Evolutionary conservation across 108 stramenopile genomes (phyloP), one percentile per base, ranked within the genome.

Genomic region (Hondaea fermentalgiana): DNA sequence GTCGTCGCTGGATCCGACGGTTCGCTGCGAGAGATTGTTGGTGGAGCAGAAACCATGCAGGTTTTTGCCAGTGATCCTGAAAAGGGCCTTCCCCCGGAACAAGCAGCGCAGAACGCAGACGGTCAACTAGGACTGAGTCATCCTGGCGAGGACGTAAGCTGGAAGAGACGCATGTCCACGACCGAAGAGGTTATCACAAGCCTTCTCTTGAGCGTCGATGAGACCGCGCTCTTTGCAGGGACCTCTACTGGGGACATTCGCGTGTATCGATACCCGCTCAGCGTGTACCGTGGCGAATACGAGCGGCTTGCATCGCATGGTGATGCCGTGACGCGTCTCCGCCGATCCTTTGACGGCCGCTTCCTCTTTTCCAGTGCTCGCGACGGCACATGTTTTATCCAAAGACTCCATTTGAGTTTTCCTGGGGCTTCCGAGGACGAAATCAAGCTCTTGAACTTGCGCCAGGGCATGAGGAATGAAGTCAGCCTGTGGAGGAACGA

Each of bases 301-400:
- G 64, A 57, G 55, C 16, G 44, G 10, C 53, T 88, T 25, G 58
- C 72, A 47, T 28, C 59, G 21, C 88, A 89, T 25, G 17, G n/a
- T 12, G 42, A 8, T 12, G 88, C 72, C 49, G 57, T 91, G 53
- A 72, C 64, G 59, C 14, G 25, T 14, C 44, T 87, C 83, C 23
- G n/a, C 47, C n/a, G 43, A 4, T 87, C 91, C 17, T 19, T 44
- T 57, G 83, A 60, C 59, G 89, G 47, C 59, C 45, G 43, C 6
- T 59, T 69, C 35, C 58, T 92, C 23, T 87, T 92, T 72, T 69
- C 92, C 8, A 64, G 72, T 17, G 76, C 72, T 12, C 71, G 59
- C 4, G 92, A 90, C 49, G 92, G 90, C 16, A 88, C 88, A 5
- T 60, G 90, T 8, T 91, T 91, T 47, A 88, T 91, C n/a, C 72